phyloP scores from a whole-genome alignment of 768 basidiomycete species.

The Daedaleopsis nitida region DNA sequence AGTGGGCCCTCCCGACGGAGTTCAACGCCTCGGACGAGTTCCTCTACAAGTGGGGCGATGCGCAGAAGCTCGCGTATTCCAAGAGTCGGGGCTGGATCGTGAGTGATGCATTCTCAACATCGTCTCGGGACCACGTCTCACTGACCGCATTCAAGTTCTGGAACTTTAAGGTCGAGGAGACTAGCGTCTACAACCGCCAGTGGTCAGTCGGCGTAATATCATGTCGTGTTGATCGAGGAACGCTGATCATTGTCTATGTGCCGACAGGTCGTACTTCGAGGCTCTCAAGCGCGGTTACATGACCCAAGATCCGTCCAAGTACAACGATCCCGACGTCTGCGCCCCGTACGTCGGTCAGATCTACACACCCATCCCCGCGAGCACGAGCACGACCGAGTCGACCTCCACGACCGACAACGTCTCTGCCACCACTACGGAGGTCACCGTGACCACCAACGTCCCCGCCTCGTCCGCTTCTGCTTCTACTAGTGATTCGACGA shows the following conservation, averaged over 20 bases:
- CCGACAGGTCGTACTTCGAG: slow-evolving; percentile 67
- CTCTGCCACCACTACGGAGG: no score
- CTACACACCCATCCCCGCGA: neutral
- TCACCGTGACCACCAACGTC: no score
- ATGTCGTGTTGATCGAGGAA: no score
- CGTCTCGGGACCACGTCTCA: neutral
- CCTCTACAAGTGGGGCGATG: slow-evolving; percentile 70
- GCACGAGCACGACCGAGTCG: no score
- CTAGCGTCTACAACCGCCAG: slow-evolving; percentile 51
- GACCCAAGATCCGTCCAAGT: slow-evolving; percentile 59
- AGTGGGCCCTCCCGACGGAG: slow-evolving; percentile 66
- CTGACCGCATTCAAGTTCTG: slow-evolving; percentile 46
- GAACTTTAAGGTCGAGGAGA: slow-evolving; percentile 76
- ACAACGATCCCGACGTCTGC: slow-evolving; percentile 64
- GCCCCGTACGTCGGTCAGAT: slow-evolving; percentile 41
- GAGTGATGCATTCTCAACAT: slow-evolving; percentile 27
- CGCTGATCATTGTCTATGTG: neutral
- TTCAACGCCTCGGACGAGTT: slow-evolving; percentile 65
- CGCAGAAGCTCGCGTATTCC: slow-evolving; percentile 68
- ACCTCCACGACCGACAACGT: no score
- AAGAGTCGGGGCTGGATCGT: slow-evolving; percentile 69
- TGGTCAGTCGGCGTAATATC: slow-evolving; percentile 46
- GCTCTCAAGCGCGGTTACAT: slow-evolving; percentile 64
- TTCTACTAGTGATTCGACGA: no score
- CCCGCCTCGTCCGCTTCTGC: no score